Conservation (phyloP, 306 rosid genomes). For the Calophaca sinica region DNA sequence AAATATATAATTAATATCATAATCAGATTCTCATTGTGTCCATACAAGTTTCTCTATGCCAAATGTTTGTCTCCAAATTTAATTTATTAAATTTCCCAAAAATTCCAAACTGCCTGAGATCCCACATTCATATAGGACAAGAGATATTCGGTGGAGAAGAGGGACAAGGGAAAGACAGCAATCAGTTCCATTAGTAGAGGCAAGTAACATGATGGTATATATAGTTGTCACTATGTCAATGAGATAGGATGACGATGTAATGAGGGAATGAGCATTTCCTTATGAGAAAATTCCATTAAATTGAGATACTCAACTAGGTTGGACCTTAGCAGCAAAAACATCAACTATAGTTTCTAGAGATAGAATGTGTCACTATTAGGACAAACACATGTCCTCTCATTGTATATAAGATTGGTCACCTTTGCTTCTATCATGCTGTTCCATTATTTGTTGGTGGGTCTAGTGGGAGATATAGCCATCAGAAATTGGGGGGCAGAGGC, state of each 20-base stretch:
- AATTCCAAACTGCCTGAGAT: slow-evolving; percentile 28
- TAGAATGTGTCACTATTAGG: slow-evolving; percentile 46
- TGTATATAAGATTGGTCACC: slow-evolving; percentile 34
- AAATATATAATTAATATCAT: neutral
- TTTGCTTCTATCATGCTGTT: slow-evolving; percentile 37
- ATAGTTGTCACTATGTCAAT: slow-evolving; percentile 41
- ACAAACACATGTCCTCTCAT: slow-evolving; percentile 48
- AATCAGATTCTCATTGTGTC: slow-evolving; percentile 1
- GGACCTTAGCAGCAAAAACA: slow-evolving; percentile 41
- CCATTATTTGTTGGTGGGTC: slow-evolving; percentile 55
- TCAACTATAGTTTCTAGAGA: slow-evolving; percentile 9
- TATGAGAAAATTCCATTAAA: slow-evolving; percentile 28
- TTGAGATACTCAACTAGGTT: slow-evolving; percentile 40
- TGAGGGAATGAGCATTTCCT: slow-evolving; percentile 26
- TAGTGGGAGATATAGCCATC: slow-evolving; percentile 44
- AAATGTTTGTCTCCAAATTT: slow-evolving; percentile 5
- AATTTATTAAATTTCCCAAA: slow-evolving; percentile 18
- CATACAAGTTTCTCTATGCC: neutral
- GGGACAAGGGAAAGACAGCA: slow-evolving; percentile 38
- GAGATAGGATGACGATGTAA: slow-evolving; percentile 38
- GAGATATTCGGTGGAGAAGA: slow-evolving; percentile 41
- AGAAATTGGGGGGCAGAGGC: slow-evolving; percentile 50
- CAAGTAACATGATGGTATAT: slow-evolving; percentile 47
- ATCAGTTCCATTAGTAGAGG: slow-evolving; percentile 43
- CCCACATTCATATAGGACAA: slow-evolving; percentile 39